A percentile compares a stretch with the other conserved stretches of the same genome.
phyloP scores from a whole-genome alignment of 2,329 filamentous ascomycete species.

The Botrytis galanthina region DNA sequence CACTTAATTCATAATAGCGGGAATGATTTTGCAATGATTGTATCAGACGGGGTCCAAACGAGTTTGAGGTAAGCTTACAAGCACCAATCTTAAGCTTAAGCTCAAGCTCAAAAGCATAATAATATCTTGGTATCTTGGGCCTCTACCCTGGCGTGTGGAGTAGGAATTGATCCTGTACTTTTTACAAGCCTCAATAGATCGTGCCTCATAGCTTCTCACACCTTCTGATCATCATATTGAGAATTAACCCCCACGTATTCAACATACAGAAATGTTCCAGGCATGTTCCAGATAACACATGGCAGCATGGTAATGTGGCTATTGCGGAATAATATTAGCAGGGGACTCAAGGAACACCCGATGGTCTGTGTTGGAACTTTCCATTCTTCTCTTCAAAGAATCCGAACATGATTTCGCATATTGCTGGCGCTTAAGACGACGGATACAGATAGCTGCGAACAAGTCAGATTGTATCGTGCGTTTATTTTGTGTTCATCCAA shows the following conservation, averaged over 20 bases:
- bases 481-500: neutral
- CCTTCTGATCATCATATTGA: neutral
- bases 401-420: neutral
- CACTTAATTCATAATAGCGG: neutral
- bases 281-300: neutral
- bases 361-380: neutral
- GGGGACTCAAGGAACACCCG: neutral
- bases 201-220: neutral
- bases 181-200: neutral
- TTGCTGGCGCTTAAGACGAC: neutral
- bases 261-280: neutral
- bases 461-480: neutral
- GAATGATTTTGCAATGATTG: neutral
- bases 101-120: neutral
- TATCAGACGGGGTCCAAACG: neutral
- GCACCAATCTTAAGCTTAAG: neutral
- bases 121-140: neutral
- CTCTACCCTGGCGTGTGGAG: neutral
- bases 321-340: neutral
- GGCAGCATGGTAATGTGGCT: neutral
- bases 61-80: neutral
- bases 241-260: neutral
- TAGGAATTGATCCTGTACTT: neutral
- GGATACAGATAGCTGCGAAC: neutral
- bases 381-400: neutral